Evolutionary conservation across 768 basidiomycete genomes (phyloP).

Genomic region (Lactarius quietus): DNA sequence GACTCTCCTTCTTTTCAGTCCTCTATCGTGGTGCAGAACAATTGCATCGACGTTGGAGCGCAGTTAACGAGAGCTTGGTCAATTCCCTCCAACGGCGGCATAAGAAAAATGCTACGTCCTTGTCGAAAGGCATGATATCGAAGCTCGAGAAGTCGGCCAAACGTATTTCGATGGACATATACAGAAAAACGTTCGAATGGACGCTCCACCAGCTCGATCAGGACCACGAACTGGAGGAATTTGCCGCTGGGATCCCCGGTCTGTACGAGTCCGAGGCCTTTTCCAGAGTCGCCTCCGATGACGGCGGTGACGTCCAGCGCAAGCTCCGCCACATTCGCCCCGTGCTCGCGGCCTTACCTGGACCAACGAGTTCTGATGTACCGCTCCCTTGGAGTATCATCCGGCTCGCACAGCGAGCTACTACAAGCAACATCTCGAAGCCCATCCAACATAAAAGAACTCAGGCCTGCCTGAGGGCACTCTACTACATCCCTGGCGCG

Average conservation of each 20-base stretch:
- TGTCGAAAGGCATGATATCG: neutral
- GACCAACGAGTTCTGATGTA: neutral
- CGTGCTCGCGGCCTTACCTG: slow-evolving; percentile 4
- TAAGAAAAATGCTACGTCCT: neutral
- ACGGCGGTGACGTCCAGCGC: neutral
- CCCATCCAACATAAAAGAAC: neutral
- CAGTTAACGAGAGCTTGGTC: neutral
- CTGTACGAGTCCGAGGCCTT: neutral
- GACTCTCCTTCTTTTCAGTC: neutral
- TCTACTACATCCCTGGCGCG: neutral
- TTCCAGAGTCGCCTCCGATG: neutral
- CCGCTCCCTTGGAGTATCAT: slow-evolving; percentile 3
- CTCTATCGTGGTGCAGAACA: neutral
- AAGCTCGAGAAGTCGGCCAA: neutral
- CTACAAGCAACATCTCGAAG: neutral
- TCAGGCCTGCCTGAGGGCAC: neutral
- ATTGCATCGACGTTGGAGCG: neutral
- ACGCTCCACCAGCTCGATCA: neutral
- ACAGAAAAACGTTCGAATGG: neutral
- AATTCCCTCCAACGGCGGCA: neutral
- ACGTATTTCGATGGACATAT: neutral
- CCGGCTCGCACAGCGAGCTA: neutral
- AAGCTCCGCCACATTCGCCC: neutral
- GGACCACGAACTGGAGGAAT: neutral
- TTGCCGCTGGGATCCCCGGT: neutral